Percentiles rank a stretch among this genome's conserved stretches.
These are phyloP conservation scores for Neoboletus magnificus DNA, from an alignment of 768 basidiomycete species.

Conservation along the genomic window DNA sequence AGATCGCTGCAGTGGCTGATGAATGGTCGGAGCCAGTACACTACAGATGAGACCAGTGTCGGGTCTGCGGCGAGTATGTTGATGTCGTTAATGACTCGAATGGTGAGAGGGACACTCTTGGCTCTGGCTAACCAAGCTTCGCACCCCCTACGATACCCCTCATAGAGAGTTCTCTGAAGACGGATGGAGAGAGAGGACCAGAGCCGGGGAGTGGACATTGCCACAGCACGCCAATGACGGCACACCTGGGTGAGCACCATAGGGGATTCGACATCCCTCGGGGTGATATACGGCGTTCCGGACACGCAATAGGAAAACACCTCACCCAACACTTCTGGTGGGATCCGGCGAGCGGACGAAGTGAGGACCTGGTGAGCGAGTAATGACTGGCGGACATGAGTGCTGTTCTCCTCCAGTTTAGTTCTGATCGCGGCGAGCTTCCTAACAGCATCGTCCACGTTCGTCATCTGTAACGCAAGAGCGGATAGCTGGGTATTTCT, in stretches of 20 bases:
- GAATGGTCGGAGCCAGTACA: conserved; percentile 24
- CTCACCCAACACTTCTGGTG: conserved; percentile 32
- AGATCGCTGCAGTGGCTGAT: conserved; percentile 24
- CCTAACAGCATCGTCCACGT: conserved; percentile 14
- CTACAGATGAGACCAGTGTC: not conserved
- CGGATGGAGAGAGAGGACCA: conserved; percentile 30
- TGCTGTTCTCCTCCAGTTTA: conserved; percentile 17
- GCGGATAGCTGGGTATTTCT: conserved; percentile 19
- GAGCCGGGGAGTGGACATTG: conserved; percentile 30
- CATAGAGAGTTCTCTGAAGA: conserved; percentile 10
- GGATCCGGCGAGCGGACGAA: conserved; percentile 18
- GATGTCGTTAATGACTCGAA: conserved; percentile 28
- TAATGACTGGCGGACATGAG: conserved; percentile 20
- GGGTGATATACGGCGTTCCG: conserved; percentile 22
- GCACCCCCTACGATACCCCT: conserved; percentile 17
- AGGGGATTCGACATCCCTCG: conserved; percentile 19
- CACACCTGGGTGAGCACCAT: conserved; percentile 29
- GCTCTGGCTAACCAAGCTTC: conserved; percentile 29
- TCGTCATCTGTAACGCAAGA: conserved; percentile 19
- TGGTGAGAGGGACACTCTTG: conserved; percentile 23
- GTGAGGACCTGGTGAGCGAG: conserved; percentile 22
- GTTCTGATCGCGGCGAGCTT: conserved; percentile 18
- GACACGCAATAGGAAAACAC: conserved; percentile 30
- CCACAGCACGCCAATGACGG: conserved; percentile 30
- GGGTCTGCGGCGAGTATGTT: conserved; percentile 8